These are phyloP conservation scores for Debaryomyces tyrocola DNA, from an alignment of 805 yeast genomes.

Conservation along the genomic window DNA sequence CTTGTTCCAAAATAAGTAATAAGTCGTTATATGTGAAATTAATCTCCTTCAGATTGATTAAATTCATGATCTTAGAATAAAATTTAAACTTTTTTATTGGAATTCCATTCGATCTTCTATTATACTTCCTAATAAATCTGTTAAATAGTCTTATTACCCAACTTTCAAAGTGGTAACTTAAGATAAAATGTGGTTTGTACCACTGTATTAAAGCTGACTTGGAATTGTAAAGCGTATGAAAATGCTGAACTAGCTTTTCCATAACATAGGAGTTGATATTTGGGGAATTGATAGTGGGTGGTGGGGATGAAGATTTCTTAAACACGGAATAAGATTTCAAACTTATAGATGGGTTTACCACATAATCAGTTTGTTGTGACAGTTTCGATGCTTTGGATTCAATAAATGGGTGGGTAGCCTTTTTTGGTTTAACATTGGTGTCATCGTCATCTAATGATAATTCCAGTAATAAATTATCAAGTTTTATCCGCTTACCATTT, in stretches of 20 bases:
- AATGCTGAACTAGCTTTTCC: slow-evolving; percentile 23
- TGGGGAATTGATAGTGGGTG: not conserved
- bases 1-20: slow-evolving; percentile 23
- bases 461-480: slow-evolving; percentile 27
- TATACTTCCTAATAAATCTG: slow-evolving; percentile 29
- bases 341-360: slow-evolving; percentile 13
- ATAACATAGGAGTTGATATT: slow-evolving; percentile 19
- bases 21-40: slow-evolving; percentile 22
- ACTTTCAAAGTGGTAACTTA: slow-evolving; percentile 28
- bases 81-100: slow-evolving; percentile 16
- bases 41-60: slow-evolving; percentile 18
- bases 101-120: slow-evolving; percentile 13
- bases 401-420: not conserved
- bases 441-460: slow-evolving; percentile 19
- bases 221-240: slow-evolving; percentile 16
- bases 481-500: slow-evolving; percentile 27
- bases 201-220: slow-evolving; percentile 23
- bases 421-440: not conserved
- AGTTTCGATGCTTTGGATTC: not conserved
- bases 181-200: slow-evolving; percentile 23
- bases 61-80: slow-evolving; percentile 23
- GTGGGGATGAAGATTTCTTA: slow-evolving; percentile 6
- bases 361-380: not conserved
- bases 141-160: slow-evolving; percentile 41
- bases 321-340: slow-evolving; percentile 10